Conservation (phyloP, 208 protist species). For the Paratrypanosoma confusum region DNA sequence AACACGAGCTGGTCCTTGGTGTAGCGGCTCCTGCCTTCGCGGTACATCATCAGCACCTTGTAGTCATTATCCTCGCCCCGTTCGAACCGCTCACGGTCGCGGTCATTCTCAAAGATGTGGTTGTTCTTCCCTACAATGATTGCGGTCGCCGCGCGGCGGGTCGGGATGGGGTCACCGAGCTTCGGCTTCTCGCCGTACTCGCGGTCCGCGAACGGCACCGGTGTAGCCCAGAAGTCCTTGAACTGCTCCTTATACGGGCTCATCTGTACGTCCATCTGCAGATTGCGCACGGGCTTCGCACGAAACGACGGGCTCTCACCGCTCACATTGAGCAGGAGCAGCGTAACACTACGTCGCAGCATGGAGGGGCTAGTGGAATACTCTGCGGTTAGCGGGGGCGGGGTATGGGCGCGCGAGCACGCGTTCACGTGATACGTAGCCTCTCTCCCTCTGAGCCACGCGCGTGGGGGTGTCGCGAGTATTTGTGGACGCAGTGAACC, state of each 20-base stretch:
- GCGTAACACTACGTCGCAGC: conserved; percentile 24
- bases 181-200: conserved; percentile 79
- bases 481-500: no score
- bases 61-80: conserved; percentile 80
- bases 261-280: conserved; percentile 61
- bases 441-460: no score
- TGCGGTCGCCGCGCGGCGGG: conserved; percentile 56
- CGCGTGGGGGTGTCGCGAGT: no score
- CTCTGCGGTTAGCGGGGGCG: no score
- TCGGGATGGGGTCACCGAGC: conserved; percentile 65
- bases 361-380: no score
- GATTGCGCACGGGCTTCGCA: conserved; percentile 60
- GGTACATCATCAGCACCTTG: conserved; percentile 82
- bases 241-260: conserved; percentile 88
- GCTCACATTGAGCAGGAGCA: conserved; percentile 52
- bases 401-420: no score
- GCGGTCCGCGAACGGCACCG: conserved; percentile 70
- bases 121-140: conserved; percentile 61
- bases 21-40: conserved; percentile 56
- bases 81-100: conserved; percentile 35
- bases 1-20: conserved; percentile 78
- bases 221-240: conserved; percentile 82
- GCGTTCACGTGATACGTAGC: no score
- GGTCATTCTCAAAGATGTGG: no score
- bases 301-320: conserved; percentile 75